Percentiles rank a stretch among this genome's conserved stretches.
Evolutionary conservation across 2,329 filamentous ascomycete species (phyloP).

Genomic region (Scolecobasidium constrictum): DNA sequence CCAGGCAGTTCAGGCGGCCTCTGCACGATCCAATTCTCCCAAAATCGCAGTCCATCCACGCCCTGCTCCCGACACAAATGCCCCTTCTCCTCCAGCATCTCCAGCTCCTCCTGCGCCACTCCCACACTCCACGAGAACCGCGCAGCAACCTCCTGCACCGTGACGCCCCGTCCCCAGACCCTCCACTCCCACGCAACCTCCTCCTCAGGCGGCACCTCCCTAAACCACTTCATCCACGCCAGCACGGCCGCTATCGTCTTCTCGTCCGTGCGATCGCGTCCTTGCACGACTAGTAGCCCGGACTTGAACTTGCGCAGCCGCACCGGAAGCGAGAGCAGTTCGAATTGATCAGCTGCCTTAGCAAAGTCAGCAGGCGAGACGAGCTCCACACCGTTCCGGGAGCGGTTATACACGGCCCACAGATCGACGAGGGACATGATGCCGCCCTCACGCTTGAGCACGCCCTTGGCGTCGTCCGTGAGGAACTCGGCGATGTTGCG

Average conservation of each 20-base stretch:
- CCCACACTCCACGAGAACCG: conserved; percentile 95
- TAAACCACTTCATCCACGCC: conserved; percentile 66
- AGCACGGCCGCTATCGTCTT: conserved; percentile 71
- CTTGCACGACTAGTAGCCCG: conserved; percentile 88
- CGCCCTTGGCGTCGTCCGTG: conserved; percentile 70
- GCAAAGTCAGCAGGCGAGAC: conserved; percentile 88
- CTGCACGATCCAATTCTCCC: conserved; percentile 63
- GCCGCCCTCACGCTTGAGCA: conserved; percentile 70
- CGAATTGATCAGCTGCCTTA: conserved; percentile 81
- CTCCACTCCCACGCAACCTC: conserved; percentile 66
- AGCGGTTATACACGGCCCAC: conserved; percentile 91
- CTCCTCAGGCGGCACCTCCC: conserved; percentile 51
- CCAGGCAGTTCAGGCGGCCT: too few relatives aligned
- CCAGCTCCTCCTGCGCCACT: conserved; percentile 86
- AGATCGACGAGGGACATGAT: conserved; percentile 85
- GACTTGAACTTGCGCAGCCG: conserved; percentile 82
- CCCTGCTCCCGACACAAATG: conserved; percentile 83
- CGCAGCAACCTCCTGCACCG: conserved; percentile 79
- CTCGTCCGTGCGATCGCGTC: conserved; percentile 78
- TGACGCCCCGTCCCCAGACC: conserved; percentile 72
- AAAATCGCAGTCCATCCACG: conserved; percentile 83
- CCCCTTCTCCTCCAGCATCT: conserved; percentile 92
- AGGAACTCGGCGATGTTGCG: conserved; percentile 81
- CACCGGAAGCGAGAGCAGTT: conserved; percentile 74
- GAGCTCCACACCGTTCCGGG: conserved; percentile 84